Conservation (phyloP, 169 alveolate genomes). For the Plasmodium adleri region DNA sequence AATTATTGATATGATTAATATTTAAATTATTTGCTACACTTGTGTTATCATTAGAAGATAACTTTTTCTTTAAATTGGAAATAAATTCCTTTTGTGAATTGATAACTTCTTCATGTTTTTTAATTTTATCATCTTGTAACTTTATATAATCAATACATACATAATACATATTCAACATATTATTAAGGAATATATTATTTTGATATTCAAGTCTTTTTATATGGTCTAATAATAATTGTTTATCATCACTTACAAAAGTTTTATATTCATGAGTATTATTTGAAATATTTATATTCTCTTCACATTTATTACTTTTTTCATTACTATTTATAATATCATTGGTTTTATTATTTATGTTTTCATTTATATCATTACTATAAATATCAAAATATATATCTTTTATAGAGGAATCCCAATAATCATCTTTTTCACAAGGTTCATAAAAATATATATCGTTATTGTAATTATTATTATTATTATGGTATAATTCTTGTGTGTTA, state of each 20-base stretch:
- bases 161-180: conserved; percentile 69
- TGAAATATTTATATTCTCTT: conserved; percentile 1
- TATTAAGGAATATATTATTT: conserved; percentile 67
- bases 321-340: too few relatives aligned
- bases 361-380: neutral
- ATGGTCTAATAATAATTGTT: conserved; percentile 43
- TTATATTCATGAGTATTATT: neutral
- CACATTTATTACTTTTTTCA: neutral
- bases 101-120: conserved; percentile 54
- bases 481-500: neutral
- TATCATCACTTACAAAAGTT: conserved; percentile 19
- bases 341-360: neutral
- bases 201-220: conserved; percentile 74
- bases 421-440: neutral
- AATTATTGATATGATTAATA: neutral
- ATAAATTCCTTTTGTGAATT: conserved; percentile 43
- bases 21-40: conserved; percentile 6
- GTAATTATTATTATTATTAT: neutral
- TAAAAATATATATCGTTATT: neutral
- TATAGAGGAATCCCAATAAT: conserved; percentile 9
- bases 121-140: conserved; percentile 74
- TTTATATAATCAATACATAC: conserved; percentile 71
- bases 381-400: conserved; percentile 60
- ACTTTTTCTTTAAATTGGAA: conserved; percentile 17
- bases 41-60: conserved; percentile 42